A percentile compares a stretch with the other conserved stretches of the same genome.
Evolutionary conservation across 768 basidiomycete species (phyloP).

Genomic region (Pleurotus cornucopiae): DNA sequence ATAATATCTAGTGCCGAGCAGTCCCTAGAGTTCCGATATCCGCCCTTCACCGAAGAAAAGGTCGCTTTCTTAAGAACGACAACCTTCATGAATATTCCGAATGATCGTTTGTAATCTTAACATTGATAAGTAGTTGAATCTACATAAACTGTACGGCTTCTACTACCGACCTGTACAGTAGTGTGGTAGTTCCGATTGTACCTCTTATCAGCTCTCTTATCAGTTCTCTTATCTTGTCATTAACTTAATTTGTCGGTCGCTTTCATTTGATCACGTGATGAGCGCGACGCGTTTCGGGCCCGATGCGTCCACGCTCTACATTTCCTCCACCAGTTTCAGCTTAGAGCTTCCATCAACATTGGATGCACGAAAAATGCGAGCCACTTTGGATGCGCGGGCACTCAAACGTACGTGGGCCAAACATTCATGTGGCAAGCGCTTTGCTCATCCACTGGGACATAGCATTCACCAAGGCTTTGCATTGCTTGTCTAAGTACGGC

Average conservation of each 20-base stretch:
- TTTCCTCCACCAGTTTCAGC: no score
- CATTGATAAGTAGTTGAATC: no score
- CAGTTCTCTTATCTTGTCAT: no score
- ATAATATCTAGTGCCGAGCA: conserved; percentile 32
- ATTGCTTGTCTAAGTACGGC: conserved; percentile 78
- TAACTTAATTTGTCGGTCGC: no score
- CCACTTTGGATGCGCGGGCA: conserved; percentile 56
- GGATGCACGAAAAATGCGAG: conserved; percentile 49
- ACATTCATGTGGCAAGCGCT: no score
- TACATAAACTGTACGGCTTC: background rate
- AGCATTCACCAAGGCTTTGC: conserved; percentile 75
- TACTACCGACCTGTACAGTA: background rate
- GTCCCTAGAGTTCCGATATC: conserved; percentile 38
- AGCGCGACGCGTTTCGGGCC: no score
- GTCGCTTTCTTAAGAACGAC: conserved; percentile 23
- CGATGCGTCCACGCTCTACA: no score
- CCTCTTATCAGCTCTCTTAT: no score
- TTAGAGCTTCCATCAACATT: background rate
- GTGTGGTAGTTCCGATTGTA: no score
- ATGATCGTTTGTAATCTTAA: no score
- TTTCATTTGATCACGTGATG: no score
- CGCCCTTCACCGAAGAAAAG: conserved; percentile 43
- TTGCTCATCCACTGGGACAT: conserved; percentile 11
- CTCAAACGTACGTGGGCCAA: conserved; percentile 38
- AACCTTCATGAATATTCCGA: conserved; percentile 20